Base-by-base conservation (phyloP, 768 basidiomycete genomes). In the Tephrocybe sp. region DNA sequence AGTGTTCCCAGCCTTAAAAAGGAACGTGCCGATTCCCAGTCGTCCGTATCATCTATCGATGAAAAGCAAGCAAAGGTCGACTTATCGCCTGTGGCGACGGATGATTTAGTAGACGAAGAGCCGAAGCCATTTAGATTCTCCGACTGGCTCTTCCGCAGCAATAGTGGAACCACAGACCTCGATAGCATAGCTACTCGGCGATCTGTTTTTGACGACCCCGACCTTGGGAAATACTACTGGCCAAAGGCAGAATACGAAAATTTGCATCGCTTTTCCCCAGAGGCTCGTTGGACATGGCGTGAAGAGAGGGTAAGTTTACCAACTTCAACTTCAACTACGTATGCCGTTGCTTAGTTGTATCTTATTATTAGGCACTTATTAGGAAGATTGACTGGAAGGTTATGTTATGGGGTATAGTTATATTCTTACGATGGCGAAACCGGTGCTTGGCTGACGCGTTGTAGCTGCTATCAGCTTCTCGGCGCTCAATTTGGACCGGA, bases 321-420 rank as follows among this genome's bases (percentile, higher is more conserved):
- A 6, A 16, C 17, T 42, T 11, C 23, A 26, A 14, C 41, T 10
- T 14, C 30, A 13, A 16, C 22, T 32, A 2, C 1, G 8, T 5
- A 34, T 10, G 12, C 8, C 41, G 32, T 46, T 52, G 4, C 34
- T 10, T 26, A 26, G 7, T 26, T 26, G 7, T 7, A 26, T 26
- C 7, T 26, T 26, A n/a, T 49, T 13, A 26, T 31, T 47, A 82
- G 77, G 70, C 68, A 10, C 61, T 82, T 9, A 60, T 82, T 20
- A 68, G 81, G 39, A 82, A 80, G 56, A 71, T 82, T 26, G 82
- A 86, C 57, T 82, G 78, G 76, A 83, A 74, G 53, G 75, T 85
- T 35, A 78, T 84, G 77, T 48, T 77, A 4, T 77, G 76, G 72
- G 69, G 65, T 61, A 46, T 52, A 38, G 17, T n/a, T 34, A 1